Base-by-base conservation (phyloP, 163 green algal genomes). In the Chloroidium sp. region DNA sequence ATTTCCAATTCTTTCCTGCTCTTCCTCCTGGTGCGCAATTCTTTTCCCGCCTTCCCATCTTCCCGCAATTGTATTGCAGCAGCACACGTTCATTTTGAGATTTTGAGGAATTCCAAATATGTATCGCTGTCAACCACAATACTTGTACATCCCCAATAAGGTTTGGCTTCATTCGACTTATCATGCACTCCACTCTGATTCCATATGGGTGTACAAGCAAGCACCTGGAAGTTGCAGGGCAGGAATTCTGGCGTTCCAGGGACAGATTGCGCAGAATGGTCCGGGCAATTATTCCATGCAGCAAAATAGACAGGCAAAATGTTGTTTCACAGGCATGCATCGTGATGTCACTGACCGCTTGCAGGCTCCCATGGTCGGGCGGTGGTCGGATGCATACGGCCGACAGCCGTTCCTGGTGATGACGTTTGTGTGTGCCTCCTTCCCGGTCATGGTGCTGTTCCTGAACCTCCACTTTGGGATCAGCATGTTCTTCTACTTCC, bases 331-430 rank as follows among this genome's bases (percentile, higher is more conserved):
- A 36, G 36, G 36, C 36, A 36, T 36, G 36, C 36, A 36, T 36
- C 36, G 36, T 36, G 36, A 36, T 36, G 36, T 72, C 64, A 6
- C 8, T 60, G 61, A 59, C 58, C 8, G 14, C 61, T 61, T 69
- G 3, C 84, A 90, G 83, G 77, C 82, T 0, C 91, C 91, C 0
- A 60, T 90, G 76, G 80, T 94, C 62, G 91, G 91, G 0, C 79
- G 84, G 61, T 89, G 85, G 84, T 90, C 85, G 82, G 91, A 95
- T 82, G 79, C 83, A 6, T 84, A 89, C 75, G 91, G 91, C 8
- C 84, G 91, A 62, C 91, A 90, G 82, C 91, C 89, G 0, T 95
- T 95, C 82, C 85, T 95, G 69, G 62, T 93, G 3, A 62, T 86
- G 2, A 86, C 82, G 62, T 84, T 90, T 36, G 12, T 74, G 1